These are phyloP conservation scores for Tulasnella sp. DNA, from an alignment of 768 basidiomycete species.

Conservation along the genomic window DNA sequence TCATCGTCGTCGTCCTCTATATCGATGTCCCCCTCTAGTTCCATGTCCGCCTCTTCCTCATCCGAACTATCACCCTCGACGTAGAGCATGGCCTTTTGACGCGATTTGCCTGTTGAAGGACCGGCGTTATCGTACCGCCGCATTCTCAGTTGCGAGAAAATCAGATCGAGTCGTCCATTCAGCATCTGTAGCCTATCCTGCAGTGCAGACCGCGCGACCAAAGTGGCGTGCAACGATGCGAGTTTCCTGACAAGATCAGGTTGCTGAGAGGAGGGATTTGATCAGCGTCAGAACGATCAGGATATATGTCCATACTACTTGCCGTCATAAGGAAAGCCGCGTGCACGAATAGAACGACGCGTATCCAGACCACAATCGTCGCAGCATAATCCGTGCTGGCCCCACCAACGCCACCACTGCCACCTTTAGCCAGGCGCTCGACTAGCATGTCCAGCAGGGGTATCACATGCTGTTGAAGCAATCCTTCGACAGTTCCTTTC, in stretches of 20 bases:
- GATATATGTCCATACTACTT: slow-evolving; percentile 43
- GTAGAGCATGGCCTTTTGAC: slow-evolving; percentile 46
- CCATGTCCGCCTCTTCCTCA: slow-evolving; percentile 66
- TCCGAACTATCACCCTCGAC: slow-evolving; percentile 34
- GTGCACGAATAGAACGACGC: slow-evolving; percentile 80
- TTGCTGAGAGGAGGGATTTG: slow-evolving; percentile 58
- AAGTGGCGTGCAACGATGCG: slow-evolving; percentile 77
- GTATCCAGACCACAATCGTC: slow-evolving; percentile 74
- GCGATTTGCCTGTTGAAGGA: slow-evolving; percentile 5
- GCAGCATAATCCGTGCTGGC: slow-evolving; percentile 77
- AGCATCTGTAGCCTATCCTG: slow-evolving; percentile 85
- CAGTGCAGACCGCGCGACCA: slow-evolving; percentile 76
- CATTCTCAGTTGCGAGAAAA: slow-evolving; percentile 67
- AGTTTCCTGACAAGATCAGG: slow-evolving; percentile 89
- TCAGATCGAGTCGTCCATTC: slow-evolving; percentile 89
- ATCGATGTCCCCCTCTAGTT: slow-evolving; percentile 56
- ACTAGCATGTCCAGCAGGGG: slow-evolving; percentile 86
- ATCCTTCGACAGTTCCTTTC: slow-evolving; percentile 78
- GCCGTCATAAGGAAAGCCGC: slow-evolving; percentile 95
- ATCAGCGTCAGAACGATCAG: slow-evolving; percentile 18
- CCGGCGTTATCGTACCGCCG: neutral
- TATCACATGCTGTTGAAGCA: slow-evolving; percentile 86
- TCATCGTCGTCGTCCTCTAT: slow-evolving; percentile 67
- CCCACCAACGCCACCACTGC: slow-evolving; percentile 66
- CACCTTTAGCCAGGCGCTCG: slow-evolving; percentile 80